phyloP scores from a whole-genome alignment of 495 filamentous ascomycete genomes.

The Penicillium lagena region DNA sequence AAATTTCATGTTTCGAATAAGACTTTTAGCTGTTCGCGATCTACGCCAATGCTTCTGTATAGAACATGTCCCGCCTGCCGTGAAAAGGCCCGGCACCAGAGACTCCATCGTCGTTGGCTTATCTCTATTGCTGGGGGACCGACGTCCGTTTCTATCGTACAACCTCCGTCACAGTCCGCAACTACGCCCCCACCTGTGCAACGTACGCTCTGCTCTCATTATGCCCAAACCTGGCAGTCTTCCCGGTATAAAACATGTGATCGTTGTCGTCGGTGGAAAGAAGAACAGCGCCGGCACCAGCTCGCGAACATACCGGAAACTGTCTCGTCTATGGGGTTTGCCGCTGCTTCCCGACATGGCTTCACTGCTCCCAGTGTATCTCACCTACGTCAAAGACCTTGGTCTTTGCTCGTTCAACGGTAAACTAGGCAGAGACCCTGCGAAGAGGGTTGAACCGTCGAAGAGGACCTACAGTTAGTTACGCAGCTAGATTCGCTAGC shows the following conservation, averaged over 20 bases:
- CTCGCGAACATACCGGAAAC: not conserved
- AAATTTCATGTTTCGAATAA: too few species aligned
- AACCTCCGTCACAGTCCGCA: not conserved
- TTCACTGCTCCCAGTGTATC: not conserved
- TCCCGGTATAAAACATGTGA: not conserved
- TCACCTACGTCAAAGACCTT: too few species aligned
- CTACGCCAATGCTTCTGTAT: not conserved
- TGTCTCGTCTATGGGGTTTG: not conserved
- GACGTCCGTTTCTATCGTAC: not conserved
- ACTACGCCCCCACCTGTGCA: not conserved
- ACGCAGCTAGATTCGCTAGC: too few species aligned
- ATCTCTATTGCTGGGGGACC: not conserved
- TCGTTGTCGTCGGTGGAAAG: not conserved
- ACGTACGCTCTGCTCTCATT: not conserved
- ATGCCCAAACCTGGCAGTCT: not conserved
- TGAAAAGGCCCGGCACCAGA: not conserved
- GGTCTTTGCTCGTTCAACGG: too few species aligned
- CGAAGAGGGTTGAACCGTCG: too few species aligned
- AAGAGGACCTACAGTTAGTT: too few species aligned
- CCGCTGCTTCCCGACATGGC: not conserved
- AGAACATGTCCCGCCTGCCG: not conserved
- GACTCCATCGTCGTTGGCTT: not conserved
- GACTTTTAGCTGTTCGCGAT: not conserved
- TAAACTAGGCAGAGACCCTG: too few species aligned
- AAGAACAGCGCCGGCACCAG: too few species aligned